Conservation (phyloP, 73 alveolate species). For the Tetrahymena elliotti region DNA sequence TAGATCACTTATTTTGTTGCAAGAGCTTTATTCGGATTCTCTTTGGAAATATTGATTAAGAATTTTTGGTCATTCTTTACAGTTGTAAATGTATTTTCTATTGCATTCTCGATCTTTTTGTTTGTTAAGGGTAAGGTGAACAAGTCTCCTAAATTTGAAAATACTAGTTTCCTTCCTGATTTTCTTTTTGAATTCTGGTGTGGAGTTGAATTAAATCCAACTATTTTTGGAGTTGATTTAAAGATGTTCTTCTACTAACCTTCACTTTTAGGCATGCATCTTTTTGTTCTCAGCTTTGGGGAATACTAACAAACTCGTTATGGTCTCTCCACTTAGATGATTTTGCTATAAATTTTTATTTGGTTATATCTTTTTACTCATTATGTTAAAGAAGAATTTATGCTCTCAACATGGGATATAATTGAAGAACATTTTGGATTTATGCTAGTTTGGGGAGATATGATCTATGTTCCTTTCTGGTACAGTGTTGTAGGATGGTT, state of each 20-base stretch:
- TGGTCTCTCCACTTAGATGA: slow-evolving; percentile 7
- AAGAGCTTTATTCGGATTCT: background rate
- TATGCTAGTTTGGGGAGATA: slow-evolving; percentile 43
- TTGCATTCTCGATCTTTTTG: slow-evolving; percentile 1
- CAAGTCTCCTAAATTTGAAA: background rate
- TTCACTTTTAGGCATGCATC: slow-evolving; percentile 22
- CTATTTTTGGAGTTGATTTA: slow-evolving; percentile 11
- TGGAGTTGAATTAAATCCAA: slow-evolving; percentile 33
- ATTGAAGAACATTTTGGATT: slow-evolving; percentile 38
- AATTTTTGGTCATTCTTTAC: slow-evolving; percentile 33
- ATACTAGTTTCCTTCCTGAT: slow-evolving; percentile 12
- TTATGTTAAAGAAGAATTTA: slow-evolving; percentile 31
- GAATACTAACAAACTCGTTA: slow-evolving; percentile 21
- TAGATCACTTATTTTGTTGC: background rate
- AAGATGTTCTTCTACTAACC: slow-evolving; percentile 34
- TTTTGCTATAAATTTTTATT: slow-evolving; percentile 1
- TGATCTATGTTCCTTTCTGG: slow-evolving; percentile 15
- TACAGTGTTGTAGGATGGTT: slow-evolving; percentile 32
- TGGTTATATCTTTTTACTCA: slow-evolving; percentile 20
- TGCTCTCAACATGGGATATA: slow-evolving; percentile 40
- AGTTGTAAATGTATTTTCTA: slow-evolving; percentile 8
- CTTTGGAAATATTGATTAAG: background rate
- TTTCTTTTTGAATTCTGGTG: slow-evolving; percentile 28
- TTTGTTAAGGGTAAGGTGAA: slow-evolving; percentile 9
- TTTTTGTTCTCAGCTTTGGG: slow-evolving; percentile 16